Evolutionary conservation across 2,329 filamentous ascomycete genomes (phyloP).

Genomic region (Trichoderma lentiforme): DNA sequence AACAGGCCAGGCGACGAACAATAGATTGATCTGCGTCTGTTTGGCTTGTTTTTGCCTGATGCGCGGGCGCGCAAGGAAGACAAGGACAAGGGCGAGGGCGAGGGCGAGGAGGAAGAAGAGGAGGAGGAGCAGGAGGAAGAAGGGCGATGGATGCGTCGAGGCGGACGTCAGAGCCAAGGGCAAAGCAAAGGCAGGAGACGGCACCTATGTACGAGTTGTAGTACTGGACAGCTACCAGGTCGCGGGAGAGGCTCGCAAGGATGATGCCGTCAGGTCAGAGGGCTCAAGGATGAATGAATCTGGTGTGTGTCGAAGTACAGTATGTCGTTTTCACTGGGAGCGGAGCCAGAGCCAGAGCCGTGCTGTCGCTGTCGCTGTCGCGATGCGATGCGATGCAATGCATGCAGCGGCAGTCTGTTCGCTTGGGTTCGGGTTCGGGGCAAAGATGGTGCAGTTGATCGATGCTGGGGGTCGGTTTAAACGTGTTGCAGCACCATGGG

Average conservation of each 20-base stretch:
- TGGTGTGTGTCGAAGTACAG: background rate
- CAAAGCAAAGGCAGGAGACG: background rate
- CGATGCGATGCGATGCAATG: background rate
- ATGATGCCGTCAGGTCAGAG: background rate
- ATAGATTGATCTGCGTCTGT: background rate
- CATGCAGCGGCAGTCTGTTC: conserved; percentile 9
- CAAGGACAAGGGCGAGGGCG: background rate
- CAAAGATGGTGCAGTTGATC: conserved; percentile 15
- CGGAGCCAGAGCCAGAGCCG: conserved; percentile 3
- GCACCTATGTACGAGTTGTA: conserved; percentile 1
- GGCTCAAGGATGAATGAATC: background rate
- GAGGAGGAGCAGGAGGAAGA: background rate
- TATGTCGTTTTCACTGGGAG: background rate
- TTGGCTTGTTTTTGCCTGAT: background rate
- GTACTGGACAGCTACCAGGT: background rate
- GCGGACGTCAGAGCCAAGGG: background rate
- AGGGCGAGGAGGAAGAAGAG: background rate
- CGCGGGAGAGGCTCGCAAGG: background rate
- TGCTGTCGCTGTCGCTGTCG: conserved; percentile 5
- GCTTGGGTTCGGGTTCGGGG: background rate
- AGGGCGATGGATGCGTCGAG: conserved; percentile 3
- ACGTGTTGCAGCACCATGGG: conserved; percentile 36
- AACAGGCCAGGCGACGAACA: background rate
- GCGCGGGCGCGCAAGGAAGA: background rate
- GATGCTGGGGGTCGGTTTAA: conserved; percentile 20